Evolutionary conservation across 805 yeast species (phyloP), one percentile per base, ranked within the genome.

Genomic region (Starmerella sp.): DNA sequence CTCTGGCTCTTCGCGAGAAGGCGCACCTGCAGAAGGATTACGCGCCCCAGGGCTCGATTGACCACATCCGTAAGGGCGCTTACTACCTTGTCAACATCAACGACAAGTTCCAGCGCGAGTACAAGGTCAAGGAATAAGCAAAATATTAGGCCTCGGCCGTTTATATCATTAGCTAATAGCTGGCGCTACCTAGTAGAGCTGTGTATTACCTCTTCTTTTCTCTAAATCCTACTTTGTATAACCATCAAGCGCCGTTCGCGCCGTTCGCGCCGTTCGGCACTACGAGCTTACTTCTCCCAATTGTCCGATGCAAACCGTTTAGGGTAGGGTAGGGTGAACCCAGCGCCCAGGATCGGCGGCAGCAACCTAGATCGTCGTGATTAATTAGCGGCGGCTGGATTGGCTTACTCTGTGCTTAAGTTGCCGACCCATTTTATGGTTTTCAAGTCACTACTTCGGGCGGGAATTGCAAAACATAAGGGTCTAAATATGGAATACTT

Each of bases 71-170:
- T 56, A 60, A 74, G 30, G 97, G 96, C 53, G 77, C 88, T 52
- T 93, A 86, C 75, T 93, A 91, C 74, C 77, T 93, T 68, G 78
- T 80, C 56, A 79, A 81, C 62, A 76, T 93, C 66, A 93, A 91
- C 71, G 97, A 88, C 69, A 86, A 78, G 74, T 93, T 72, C 79
- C 87, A 87, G 76, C 85, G 99, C 76, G 67, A 68, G 55, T 91
- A 91, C 68, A 83, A 73, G 76, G 79, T 66, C 58, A 59, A 61
- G 53, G 53, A 59, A 46, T 59, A 46, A 28, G 31, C 45, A 6
- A 28, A 7, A n/a, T 15, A 15, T n/a, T 4, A 17, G 43, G 5
- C 10, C 29, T 39, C 29, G 28, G 22, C 13, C 13, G 10, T n/a
- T 39, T 39, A 39, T 39, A 6, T 39, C 43, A 39, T 15, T 37